phyloP scores from a whole-genome alignment of 305 asterid genomes.

The Fraxinus baroniana region DNA sequence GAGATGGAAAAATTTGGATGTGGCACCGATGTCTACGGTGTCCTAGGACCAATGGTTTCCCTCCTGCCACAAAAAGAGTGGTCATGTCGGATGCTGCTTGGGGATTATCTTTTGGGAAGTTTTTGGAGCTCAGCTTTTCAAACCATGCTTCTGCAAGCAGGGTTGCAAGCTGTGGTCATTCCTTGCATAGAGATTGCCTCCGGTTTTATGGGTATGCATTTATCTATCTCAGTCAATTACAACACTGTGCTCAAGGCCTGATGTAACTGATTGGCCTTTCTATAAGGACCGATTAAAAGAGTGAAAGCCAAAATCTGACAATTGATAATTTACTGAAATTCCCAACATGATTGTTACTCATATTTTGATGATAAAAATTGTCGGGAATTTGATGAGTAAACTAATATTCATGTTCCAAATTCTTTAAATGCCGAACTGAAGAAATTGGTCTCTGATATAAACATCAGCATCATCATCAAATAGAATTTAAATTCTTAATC shows the following conservation, averaged over 20 bases:
- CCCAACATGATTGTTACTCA: background rate
- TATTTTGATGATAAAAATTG: background rate
- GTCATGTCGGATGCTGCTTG: slow-evolving; percentile 86
- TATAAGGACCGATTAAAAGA: background rate
- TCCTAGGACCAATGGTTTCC: slow-evolving; percentile 70
- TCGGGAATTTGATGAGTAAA: background rate
- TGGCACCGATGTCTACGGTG: slow-evolving; percentile 88
- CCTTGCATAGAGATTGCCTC: slow-evolving; percentile 82
- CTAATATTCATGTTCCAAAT: background rate
- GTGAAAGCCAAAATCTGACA: background rate
- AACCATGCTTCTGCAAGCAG: slow-evolving; percentile 90
- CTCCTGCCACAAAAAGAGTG: slow-evolving; percentile 68
- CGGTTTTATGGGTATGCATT: slow-evolving; percentile 74
- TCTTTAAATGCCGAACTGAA: background rate
- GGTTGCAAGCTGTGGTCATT: slow-evolving; percentile 86
- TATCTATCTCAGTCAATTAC: slow-evolving; percentile 4
- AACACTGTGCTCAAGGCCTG: background rate
- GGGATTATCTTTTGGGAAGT: slow-evolving; percentile 83
- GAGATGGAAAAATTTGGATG: slow-evolving; percentile 82
- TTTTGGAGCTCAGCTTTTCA: slow-evolving; percentile 86
- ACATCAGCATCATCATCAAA: background rate
- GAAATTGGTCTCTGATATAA: background rate
- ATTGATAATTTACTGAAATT: background rate
- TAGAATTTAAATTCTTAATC: background rate
- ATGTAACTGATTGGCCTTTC: background rate